Base-by-base conservation (phyloP, 495 filamentous ascomycete genomes). In the Articulospora tetracladia region DNA sequence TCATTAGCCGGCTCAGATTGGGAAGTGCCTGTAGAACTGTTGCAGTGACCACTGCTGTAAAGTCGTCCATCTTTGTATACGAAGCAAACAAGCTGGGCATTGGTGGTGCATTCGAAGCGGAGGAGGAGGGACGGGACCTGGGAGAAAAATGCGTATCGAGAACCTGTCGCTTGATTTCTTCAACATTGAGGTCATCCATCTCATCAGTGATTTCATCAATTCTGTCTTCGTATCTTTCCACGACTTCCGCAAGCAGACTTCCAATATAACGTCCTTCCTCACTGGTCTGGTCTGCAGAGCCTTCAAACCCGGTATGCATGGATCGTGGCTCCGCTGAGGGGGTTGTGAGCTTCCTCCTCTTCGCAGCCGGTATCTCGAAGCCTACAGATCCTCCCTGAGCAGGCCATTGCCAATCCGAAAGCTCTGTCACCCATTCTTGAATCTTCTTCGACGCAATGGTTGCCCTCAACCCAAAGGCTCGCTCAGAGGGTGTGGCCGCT, bases 131-230 rank as follows among this genome's bases (percentile, higher is more conserved):
- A 57, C 80, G 77, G 60, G 83, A 84, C 30, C 27, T 63, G 47
- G 77, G 74, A 30, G 76, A 76, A 69, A 86, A 82, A 76, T 94
- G 87, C 58, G 86, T 88, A 77, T 88, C 85, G 57, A 96, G 76
- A 62, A 98, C 90, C 70, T 92, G 91, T 50, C 79, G 82, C 75
- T 97, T 97, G 66, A 98, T 84, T 65, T 95, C 92, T 62, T 97
- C 92, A 48, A 98, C 79, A 55, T 92, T 84, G 49, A 98, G 75
- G 44, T 82, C 80, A 22, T 93, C 90, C 77, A 97, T 83, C 52
- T 84, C 87, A 51, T 85, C 82, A 22, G 76, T 77, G 62, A 98
- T 96, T 55, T 87, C 83, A 34, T 93, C 88, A 24, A 96, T 79
- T 26, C 93, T 81, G 36, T 71, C 74, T 67, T 93, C 89, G 69